A percentile compares a stretch with the other conserved stretches of the same genome.
Conservation (phyloP, 495 filamentous ascomycete species). For the Durotheca rogersii region DNA sequence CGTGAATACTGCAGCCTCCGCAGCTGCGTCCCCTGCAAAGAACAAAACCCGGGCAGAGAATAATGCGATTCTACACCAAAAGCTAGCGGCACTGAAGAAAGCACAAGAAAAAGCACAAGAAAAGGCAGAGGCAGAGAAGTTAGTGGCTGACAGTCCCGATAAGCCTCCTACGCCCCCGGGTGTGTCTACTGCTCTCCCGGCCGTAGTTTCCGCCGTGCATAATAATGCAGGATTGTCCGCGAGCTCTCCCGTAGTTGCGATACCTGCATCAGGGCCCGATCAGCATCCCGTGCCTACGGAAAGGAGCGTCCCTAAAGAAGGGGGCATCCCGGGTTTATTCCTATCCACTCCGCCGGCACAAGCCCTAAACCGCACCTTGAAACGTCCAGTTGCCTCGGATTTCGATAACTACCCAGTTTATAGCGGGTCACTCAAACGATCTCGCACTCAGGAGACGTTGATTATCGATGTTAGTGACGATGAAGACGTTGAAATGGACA, state of each 20-base stretch:
- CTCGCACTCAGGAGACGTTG: slow-evolving; percentile 51
- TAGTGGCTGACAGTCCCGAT: slow-evolving; percentile 1
- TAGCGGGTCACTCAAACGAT: slow-evolving; percentile 56
- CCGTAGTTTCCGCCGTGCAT: neutral
- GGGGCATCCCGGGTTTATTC: slow-evolving; percentile 29
- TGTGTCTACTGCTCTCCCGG: neutral
- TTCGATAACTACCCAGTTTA: slow-evolving; percentile 62
- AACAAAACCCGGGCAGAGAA: slow-evolving; percentile 44
- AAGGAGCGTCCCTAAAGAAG: slow-evolving; percentile 19
- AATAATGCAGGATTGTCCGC: neutral
- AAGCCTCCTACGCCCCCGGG: slow-evolving; percentile 7
- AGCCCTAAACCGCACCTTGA: slow-evolving; percentile 46
- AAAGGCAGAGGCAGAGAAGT: slow-evolving; percentile 36
- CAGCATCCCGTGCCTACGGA: slow-evolving; percentile 13
- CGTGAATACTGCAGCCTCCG: slow-evolving; percentile 10
- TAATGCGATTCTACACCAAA: slow-evolving; percentile 47
- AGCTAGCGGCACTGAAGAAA: slow-evolving; percentile 50
- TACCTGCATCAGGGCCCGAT: slow-evolving; percentile 1
- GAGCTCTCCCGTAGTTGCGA: neutral
- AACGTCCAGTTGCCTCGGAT: slow-evolving; percentile 84
- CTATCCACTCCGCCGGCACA: slow-evolving; percentile 23
- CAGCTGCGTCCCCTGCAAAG: slow-evolving; percentile 28
- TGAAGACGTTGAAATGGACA: slow-evolving; percentile 53
- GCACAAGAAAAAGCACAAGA: slow-evolving; percentile 41
- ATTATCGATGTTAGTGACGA: slow-evolving; percentile 77